Evolutionary conservation across 148 eudicot genomes (phyloP).

Genomic region (Rhododendron griersonianum): DNA sequence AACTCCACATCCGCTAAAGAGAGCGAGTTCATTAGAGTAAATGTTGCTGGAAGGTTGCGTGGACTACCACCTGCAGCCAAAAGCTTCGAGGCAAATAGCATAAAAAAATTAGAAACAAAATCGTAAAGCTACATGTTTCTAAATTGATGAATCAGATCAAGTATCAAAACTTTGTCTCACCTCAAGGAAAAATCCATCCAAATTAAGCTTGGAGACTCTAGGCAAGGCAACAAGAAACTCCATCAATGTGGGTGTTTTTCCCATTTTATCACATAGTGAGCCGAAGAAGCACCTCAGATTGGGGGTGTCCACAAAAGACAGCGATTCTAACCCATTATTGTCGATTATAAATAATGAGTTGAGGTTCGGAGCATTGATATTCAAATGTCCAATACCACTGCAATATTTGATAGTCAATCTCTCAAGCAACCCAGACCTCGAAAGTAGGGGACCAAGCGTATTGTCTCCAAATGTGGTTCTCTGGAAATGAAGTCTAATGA

Average conservation of each 20-base stretch:
- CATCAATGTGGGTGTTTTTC: not conserved
- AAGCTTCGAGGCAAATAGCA: not conserved
- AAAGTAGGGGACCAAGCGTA: not conserved
- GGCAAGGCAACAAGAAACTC: slow-evolving; percentile 2
- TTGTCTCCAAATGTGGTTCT: not conserved
- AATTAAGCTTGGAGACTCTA: not conserved
- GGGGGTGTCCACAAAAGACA: not conserved
- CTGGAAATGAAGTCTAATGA: not conserved
- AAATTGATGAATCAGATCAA: not conserved
- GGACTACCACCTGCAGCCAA: slow-evolving; percentile 7
- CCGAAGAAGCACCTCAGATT: not conserved
- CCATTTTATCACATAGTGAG: too few relatives aligned
- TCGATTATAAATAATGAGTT: not conserved
- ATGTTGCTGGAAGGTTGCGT: not conserved
- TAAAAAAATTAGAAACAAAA: not conserved
- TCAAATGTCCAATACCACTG: not conserved
- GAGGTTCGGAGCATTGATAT: not conserved
- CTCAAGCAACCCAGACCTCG: not conserved
- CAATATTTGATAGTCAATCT: not conserved
- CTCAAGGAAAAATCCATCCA: not conserved
- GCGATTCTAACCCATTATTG: not conserved
- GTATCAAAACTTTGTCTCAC: not conserved
- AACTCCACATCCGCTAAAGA: not conserved
- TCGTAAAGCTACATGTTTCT: too few relatives aligned
- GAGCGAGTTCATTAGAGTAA: not conserved